A percentile compares a stretch with the other conserved stretches of the same genome.
phyloP scores from a whole-genome alignment of 1,284 basidiomycete species.

The Puccinia triticina region DNA sequence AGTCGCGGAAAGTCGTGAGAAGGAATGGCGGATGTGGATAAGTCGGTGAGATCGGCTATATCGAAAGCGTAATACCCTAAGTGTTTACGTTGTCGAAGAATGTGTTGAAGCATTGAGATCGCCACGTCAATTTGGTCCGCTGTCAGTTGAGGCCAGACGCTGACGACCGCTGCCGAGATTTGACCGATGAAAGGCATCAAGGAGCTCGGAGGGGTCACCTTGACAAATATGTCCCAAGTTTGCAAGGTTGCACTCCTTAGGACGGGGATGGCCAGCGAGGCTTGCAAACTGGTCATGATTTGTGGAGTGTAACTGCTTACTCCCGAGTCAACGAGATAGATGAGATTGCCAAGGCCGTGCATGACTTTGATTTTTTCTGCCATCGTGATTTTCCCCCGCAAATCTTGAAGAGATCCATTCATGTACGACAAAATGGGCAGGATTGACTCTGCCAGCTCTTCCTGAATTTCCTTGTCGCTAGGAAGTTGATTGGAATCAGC shows the following conservation, averaged over 20 bases:
- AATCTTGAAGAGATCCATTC: slow-evolving; percentile 48
- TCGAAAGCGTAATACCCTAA: slow-evolving; percentile 71
- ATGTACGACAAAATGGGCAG: slow-evolving; percentile 47
- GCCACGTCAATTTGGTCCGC: slow-evolving; percentile 67
- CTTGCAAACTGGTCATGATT: slow-evolving; percentile 97
- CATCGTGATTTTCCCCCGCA: slow-evolving; percentile 44
- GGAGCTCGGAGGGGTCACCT: slow-evolving; percentile 71
- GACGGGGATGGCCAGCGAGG: slow-evolving; percentile 73
- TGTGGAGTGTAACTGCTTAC: slow-evolving; percentile 60
- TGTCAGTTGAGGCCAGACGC: slow-evolving; percentile 74
- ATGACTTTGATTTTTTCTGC: slow-evolving; percentile 40
- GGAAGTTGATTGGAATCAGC: slow-evolving; percentile 12
- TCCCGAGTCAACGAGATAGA: slow-evolving; percentile 38
- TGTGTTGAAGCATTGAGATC: slow-evolving; percentile 69
- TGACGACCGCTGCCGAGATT: slow-evolving; percentile 81
- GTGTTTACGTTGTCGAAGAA: slow-evolving; percentile 69
- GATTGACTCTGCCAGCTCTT: slow-evolving; percentile 29
- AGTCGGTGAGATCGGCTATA: slow-evolving; percentile 69
- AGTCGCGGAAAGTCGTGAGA: slow-evolving; percentile 65
- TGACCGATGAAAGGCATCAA: slow-evolving; percentile 83
- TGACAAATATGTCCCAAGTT: slow-evolving; percentile 81
- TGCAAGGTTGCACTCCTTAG: slow-evolving; percentile 77
- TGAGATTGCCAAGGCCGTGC: slow-evolving; percentile 44
- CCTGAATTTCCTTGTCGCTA: slow-evolving; percentile 37
- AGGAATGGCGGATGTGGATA: background rate